Conservation (phyloP, 768 basidiomycete genomes). For the Hirschioporus abietinus region DNA sequence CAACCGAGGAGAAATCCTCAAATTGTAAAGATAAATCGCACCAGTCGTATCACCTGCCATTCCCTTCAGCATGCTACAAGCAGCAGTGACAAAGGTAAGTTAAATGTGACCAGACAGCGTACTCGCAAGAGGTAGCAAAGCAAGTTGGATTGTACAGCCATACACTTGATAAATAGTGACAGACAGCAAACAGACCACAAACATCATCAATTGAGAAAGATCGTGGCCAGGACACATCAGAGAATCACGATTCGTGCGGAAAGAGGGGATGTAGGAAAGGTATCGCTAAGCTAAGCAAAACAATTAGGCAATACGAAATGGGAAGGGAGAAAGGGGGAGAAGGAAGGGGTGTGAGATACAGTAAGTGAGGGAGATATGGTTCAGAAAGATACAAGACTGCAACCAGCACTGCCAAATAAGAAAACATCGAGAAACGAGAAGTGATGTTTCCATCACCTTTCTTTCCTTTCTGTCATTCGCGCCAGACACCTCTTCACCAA, state of each 20-base stretch:
- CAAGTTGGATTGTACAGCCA: neutral
- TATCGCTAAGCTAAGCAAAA: neutral
- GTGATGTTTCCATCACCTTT: neutral
- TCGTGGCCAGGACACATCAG: neutral
- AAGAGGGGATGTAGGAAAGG: neutral
- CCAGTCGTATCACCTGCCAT: neutral
- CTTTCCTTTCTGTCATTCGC: neutral
- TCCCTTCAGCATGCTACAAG: neutral
- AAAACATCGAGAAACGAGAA: neutral
- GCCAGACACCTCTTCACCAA: neutral
- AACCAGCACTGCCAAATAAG: neutral
- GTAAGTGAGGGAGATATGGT: neutral
- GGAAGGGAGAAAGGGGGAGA: neutral
- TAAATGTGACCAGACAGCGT: neutral
- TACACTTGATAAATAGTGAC: constrained; percentile 1
- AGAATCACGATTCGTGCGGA: neutral
- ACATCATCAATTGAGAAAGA: neutral
- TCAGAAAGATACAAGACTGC: neutral
- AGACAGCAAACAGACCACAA: neutral
- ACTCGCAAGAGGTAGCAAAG: neutral
- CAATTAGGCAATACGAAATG: neutral
- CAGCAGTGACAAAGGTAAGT: no score
- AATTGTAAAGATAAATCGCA: neutral
- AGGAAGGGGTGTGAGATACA: neutral
- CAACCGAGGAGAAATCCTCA: no score